These are phyloP conservation scores for Lipomyces lipofer DNA, from an alignment of 805 yeast species.

Conservation along the genomic window DNA sequence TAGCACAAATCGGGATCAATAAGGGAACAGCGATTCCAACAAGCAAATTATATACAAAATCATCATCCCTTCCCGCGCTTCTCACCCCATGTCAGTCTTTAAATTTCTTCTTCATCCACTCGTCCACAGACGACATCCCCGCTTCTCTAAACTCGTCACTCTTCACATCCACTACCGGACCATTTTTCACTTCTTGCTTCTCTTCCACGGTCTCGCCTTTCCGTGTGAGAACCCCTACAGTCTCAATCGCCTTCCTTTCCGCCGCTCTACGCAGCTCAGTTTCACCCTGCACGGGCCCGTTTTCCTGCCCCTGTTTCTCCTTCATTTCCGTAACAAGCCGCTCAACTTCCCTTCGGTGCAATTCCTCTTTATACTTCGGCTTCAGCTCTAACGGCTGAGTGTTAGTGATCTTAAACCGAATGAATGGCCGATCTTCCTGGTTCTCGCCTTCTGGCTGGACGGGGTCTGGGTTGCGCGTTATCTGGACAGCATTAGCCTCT, in stretches of 20 bases:
- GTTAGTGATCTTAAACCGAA: neutral
- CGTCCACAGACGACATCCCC: neutral
- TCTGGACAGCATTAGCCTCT: neutral
- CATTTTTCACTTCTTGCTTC: neutral
- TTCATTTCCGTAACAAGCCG: constrained; percentile 2
- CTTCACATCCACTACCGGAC: neutral
- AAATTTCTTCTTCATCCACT: constrained; percentile 7
- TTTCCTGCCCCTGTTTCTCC: neutral
- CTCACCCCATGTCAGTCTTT: neutral
- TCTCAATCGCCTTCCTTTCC: neutral
- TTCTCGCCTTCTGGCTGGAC: neutral
- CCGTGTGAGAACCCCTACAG: no score
- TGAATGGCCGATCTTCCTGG: neutral
- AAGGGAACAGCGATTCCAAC: no score
- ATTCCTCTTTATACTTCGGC: constrained; percentile 1
- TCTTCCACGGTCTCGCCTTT: neutral
- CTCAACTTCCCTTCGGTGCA: constrained; percentile 4
- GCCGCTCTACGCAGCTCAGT: no score
- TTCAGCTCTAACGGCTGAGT: constrained; percentile 10
- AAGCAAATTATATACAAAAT: neutral
- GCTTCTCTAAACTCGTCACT: neutral
- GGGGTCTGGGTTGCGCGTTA: neutral
- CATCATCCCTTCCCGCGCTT: neutral
- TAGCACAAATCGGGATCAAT: no score
- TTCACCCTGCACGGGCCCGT: no score